Conservation (phyloP, 148 eudicot genomes). For the Nepenthes mirabilis region DNA sequence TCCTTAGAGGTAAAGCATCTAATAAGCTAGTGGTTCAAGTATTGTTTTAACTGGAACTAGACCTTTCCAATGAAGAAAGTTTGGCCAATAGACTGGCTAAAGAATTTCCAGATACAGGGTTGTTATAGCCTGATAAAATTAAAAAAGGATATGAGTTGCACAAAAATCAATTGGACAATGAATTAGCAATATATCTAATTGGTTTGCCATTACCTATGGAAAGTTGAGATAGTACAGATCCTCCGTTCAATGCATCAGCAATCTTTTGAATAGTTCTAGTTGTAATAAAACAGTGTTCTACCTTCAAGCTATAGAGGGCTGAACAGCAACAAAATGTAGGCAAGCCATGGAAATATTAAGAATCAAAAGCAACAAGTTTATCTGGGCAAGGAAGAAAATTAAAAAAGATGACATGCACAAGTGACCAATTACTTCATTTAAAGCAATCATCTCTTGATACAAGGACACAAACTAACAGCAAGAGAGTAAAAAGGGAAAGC, state of each 20-base stretch:
- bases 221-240: constrained; percentile 56
- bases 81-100: constrained; percentile 48
- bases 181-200: not conserved
- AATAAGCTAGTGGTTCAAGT: not conserved
- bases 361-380: not conserved
- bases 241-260: constrained; percentile 57
- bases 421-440: no score
- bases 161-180: constrained; percentile 5
- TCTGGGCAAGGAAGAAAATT: not conserved
- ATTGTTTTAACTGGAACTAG: not conserved
- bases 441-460: not conserved
- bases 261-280: constrained; percentile 76
- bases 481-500: not conserved
- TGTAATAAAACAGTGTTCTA: constrained; percentile 80
- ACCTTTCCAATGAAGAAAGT: constrained; percentile 63
- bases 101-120: constrained; percentile 53
- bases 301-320: constrained; percentile 79
- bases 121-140: constrained; percentile 62
- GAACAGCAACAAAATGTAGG: constrained; percentile 11
- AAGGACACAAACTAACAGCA: not conserved
- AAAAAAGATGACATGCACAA: no score
- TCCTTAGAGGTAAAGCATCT: not conserved
- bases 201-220: constrained; percentile 39
- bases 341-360: not conserved
- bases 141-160: not conserved